Conservation (phyloP, 805 yeast species). For the Teunomyces tritomae region DNA sequence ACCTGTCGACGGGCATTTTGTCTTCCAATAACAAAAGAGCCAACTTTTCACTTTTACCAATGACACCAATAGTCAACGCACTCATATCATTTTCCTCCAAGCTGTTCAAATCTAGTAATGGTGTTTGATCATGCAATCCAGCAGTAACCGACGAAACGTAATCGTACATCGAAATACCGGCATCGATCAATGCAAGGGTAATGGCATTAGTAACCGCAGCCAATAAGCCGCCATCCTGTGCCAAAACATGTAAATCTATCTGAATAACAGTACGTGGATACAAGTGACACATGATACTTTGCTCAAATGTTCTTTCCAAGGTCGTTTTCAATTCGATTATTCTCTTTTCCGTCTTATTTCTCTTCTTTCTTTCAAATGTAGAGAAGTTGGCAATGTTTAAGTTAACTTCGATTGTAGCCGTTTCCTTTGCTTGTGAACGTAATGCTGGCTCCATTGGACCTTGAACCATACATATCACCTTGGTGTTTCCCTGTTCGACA, state of each 20-base stretch:
- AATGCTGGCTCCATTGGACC: slow-evolving; percentile 86
- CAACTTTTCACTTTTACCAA: slow-evolving; percentile 78
- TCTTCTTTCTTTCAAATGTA: slow-evolving; percentile 69
- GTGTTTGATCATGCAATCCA: slow-evolving; percentile 72
- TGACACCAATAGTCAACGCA: slow-evolving; percentile 74
- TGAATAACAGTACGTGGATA: slow-evolving; percentile 84
- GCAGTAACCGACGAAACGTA: slow-evolving; percentile 78
- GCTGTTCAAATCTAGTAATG: slow-evolving; percentile 77
- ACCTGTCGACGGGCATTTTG: slow-evolving; percentile 75
- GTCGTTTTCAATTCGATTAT: slow-evolving; percentile 65
- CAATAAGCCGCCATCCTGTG: slow-evolving; percentile 87
- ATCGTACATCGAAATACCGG: slow-evolving; percentile 93
- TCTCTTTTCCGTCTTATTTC: slow-evolving; percentile 66
- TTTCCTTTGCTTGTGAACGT: slow-evolving; percentile 49
- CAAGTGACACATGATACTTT: slow-evolving; percentile 68
- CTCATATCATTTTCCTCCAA: slow-evolving; percentile 85
- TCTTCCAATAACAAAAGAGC: slow-evolving; percentile 78
- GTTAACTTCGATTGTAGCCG: slow-evolving; percentile 60
- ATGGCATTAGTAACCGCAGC: slow-evolving; percentile 80
- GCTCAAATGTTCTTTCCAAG: slow-evolving; percentile 66
- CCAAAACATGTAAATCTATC: slow-evolving; percentile 70
- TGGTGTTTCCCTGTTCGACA: slow-evolving; percentile 89
- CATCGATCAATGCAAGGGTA: slow-evolving; percentile 87
- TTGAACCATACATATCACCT: slow-evolving; percentile 76
- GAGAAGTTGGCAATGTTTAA: slow-evolving; percentile 80